These are phyloP conservation scores for Chalaropsis ovoidea DNA, from an alignment of 2,329 filamentous ascomycete species.

Conservation along the genomic window DNA sequence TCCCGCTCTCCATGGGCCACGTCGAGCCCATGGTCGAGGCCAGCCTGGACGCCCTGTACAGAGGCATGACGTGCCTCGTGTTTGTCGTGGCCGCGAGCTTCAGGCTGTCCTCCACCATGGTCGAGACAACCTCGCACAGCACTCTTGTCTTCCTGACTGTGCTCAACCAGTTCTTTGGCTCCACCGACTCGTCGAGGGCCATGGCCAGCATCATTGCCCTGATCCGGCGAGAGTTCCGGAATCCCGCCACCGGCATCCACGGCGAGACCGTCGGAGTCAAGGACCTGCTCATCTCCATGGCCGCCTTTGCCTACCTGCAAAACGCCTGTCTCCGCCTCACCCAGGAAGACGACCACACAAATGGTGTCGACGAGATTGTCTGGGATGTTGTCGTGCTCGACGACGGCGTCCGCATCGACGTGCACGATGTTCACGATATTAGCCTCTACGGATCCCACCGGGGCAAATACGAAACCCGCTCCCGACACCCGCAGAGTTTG, in stretches of 20 bases:
- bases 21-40: conserved; percentile 48
- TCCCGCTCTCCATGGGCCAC: conserved; percentile 34
- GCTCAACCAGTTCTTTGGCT: conserved; percentile 55
- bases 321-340: conserved; percentile 44
- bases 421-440: conserved; percentile 34
- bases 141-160: conserved; percentile 49
- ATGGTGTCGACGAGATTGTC: conserved; percentile 46
- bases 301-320: conserved; percentile 53
- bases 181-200: conserved; percentile 58
- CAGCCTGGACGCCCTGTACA: conserved; percentile 47
- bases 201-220: conserved; percentile 57
- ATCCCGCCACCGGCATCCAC: conserved; percentile 48
- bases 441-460: conserved; percentile 31
- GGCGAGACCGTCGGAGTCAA: conserved; percentile 51
- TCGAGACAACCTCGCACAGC: conserved; percentile 45
- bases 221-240: conserved; percentile 53
- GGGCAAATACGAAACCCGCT: conserved; percentile 10
- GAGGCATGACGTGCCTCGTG: conserved; percentile 47
- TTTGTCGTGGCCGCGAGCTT: conserved; percentile 55
- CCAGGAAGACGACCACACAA: conserved; percentile 40
- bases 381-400: conserved; percentile 58
- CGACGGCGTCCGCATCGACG: conserved; percentile 48
- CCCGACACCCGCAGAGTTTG: not conserved
- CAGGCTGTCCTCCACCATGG: conserved; percentile 45
- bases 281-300: conserved; percentile 52